Evolutionary conservation across 805 yeast species (phyloP).

Genomic region (Myxozyma melibiosi): DNA sequence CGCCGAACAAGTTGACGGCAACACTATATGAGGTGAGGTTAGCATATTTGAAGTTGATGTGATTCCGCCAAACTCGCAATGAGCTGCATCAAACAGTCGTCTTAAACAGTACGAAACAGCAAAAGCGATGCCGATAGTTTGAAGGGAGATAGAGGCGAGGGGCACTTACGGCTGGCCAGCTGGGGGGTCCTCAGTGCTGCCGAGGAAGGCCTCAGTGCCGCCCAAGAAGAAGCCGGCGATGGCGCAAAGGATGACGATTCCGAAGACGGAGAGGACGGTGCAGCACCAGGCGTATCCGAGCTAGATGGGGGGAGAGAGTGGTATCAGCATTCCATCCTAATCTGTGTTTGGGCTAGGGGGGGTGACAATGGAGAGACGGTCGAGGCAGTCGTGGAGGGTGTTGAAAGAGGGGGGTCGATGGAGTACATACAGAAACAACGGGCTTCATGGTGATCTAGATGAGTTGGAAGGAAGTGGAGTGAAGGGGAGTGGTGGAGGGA

Average conservation of each 20-base stretch:
- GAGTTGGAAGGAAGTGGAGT: neutral
- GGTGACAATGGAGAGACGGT: too few species aligned
- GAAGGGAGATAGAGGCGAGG: neutral
- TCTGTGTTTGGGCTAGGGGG: too few species aligned
- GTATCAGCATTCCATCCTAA: neutral
- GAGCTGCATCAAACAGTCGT: neutral
- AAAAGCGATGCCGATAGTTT: too few species aligned
- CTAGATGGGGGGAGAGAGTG: slow-evolving; percentile 6
- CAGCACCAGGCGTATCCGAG: slow-evolving; percentile 79
- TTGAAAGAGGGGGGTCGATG: neutral
- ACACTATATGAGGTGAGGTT: slow-evolving; percentile 49
- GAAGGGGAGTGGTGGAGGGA: neutral
- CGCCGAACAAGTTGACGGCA: slow-evolving; percentile 86
- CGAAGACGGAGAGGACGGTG: slow-evolving; percentile 89
- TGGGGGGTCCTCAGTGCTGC: slow-evolving; percentile 85
- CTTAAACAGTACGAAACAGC: too few species aligned
- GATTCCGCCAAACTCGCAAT: neutral
- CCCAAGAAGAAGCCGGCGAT: slow-evolving; percentile 79
- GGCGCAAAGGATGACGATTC: slow-evolving; percentile 80
- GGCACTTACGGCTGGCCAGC: slow-evolving; percentile 76
- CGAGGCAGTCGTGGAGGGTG: neutral
- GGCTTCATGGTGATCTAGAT: slow-evolving; percentile 27
- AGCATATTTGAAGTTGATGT: neutral
- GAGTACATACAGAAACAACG: slow-evolving; percentile 30
- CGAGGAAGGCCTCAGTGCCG: slow-evolving; percentile 89